Base-by-base conservation (phyloP, 306 rosid species). In the Cucurbita ficifolia region DNA sequence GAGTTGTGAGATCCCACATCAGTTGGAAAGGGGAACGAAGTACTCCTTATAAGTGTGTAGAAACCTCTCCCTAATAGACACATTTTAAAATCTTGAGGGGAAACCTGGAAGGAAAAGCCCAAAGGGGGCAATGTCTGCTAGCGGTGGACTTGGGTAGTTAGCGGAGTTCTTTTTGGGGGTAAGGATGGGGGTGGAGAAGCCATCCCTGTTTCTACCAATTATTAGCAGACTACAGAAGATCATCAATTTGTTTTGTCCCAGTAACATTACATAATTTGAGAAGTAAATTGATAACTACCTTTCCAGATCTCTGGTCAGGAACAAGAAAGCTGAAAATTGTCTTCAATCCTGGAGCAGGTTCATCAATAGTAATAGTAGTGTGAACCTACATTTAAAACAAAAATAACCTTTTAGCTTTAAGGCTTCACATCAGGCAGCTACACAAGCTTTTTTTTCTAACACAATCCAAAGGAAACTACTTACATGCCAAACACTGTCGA, bases 231-330 rank as follows among this genome's bases (percentile, higher is more conserved):
- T 43, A 50, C 14, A 5, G 9, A 17, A 48, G 19, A 58, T 29
- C 8, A 36, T 53, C 12, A 21, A 43, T 40, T 11, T 6, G 53
- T 0, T 5, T 10, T 19, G 36, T 64, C 71, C 29, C 14, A 46
- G 38, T 7, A 40, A 21, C 72, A 45, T 45, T 6, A 65, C 38
- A 65, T 21, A 42, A 68, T 24, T 68, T 21, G 1, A 77, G 33
- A 73, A 29, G 72, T 12, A 24, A 68, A 45, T 67, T 22, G 1
- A 22, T 69, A 48, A 71, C 73, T 79, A 93, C 98, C 96, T 87
- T 93, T 75, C 90, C 98, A 78, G 97, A 90, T 80, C 85, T 90
- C 85, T 93, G 97, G 70, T 93, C 96, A 39, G 98, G 96, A 68
- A 83, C 84, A 75, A 82, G 84, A 48, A 94, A 88, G 83, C 97